Base-by-base conservation (phyloP, 805 yeast species). In the Metschnikowia continentalis region DNA sequence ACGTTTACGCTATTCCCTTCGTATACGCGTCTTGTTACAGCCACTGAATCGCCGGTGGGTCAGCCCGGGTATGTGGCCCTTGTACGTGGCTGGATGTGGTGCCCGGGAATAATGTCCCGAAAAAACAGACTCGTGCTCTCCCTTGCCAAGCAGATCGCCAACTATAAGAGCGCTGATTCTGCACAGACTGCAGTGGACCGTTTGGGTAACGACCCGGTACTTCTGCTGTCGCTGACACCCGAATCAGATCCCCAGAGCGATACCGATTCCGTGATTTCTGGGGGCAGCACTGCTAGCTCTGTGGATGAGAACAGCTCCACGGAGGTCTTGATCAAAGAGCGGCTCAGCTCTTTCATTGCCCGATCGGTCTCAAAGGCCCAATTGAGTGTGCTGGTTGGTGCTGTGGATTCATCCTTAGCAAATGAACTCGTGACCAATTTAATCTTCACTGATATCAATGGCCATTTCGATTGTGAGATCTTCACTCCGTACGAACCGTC, bases 281-380 rank as follows among this genome's bases (percentile, higher is more conserved):
- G 47, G 15, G 32, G 49, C 45, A 45, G 48, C 32, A 44, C 30
- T 19, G 20, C 59, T 6, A 47, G 48, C 37, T 48, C 55, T 35
- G 32, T n/a, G 13, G 46, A 52, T 22, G 55, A 41, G 4, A 30
- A 42, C 19, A 49, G 46, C 40, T 42, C 52, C 22, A 48, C 42
- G 17, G 88, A 83, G 49, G 79, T 72, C 7, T 67, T 76, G 0
- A 70, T 90, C 35, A 80, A 77, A 54, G 83, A 82, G 42, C 71
- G 97, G 53, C 72, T 90, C 51, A 76, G 83, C 10, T 83, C 84
- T 3, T 86, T 91, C 53, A 76, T 90, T 46, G 84, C 90, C 0
- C 75, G 85, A 46, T 78, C 85, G 3, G 72, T 90, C 10, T 78
- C 89, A 1, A 74, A 74, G 49, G 76, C 85, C 0, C 80, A 78